A percentile compares a stretch with the other conserved stretches of the same genome.
These are phyloP conservation scores for Ceratocystis albifundus DNA, from an alignment of 2,329 filamentous ascomycete genomes.

Conservation along the genomic window DNA sequence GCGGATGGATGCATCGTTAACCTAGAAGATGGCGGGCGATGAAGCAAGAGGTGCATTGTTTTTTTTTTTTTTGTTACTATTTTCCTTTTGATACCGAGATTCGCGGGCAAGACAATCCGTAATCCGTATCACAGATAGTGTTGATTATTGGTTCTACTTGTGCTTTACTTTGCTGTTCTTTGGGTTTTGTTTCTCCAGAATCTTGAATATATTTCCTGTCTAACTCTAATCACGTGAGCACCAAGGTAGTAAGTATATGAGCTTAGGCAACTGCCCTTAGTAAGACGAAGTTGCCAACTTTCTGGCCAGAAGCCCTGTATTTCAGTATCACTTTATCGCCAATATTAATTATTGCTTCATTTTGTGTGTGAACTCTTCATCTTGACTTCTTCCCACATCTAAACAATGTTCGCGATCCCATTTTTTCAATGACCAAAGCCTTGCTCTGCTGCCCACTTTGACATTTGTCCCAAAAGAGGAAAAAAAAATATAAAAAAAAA, in stretches of 20 bases:
- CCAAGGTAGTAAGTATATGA: not conserved
- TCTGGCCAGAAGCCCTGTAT: not conserved
- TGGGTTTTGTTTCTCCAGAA: not conserved
- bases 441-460: not conserved
- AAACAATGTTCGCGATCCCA: not conserved
- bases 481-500: conserved; percentile 1
- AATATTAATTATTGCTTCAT: not conserved
- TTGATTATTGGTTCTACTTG: not conserved
- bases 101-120: not conserved
- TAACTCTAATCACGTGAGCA: conserved; percentile 3
- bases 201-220: no score
- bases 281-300: not conserved
- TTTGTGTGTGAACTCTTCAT: not conserved
- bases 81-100: not conserved
- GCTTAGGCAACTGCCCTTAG: not conserved
- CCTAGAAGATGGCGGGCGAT: not conserved
- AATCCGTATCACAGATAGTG: not conserved
- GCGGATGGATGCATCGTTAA: not conserved
- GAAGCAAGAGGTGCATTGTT: not conserved
- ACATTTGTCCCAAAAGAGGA: not conserved
- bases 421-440: not conserved
- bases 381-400: not conserved
- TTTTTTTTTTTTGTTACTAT: no score
- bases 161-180: not conserved
- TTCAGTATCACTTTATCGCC: not conserved